These are phyloP conservation scores for Globisporangium rhizosaccharum DNA, from an alignment of 352 stramenopile species.

Conservation along the genomic window DNA sequence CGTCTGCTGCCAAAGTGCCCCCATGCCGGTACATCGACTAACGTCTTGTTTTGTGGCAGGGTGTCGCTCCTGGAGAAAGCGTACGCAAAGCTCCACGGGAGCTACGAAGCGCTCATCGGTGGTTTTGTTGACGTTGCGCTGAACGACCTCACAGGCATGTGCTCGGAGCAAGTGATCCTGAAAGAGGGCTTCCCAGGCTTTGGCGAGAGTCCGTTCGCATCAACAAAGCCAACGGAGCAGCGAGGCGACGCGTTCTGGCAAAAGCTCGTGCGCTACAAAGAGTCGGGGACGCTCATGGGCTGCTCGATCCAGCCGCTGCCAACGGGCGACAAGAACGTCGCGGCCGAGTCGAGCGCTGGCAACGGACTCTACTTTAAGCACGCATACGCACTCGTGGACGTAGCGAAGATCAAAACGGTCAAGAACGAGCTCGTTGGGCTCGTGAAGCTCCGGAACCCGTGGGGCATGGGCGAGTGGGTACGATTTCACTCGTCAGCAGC, in stretches of 20 bases:
- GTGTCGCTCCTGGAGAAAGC: constrained; percentile 89
- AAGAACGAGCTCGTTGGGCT: constrained; percentile 52
- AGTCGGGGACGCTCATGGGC: constrained; percentile 86
- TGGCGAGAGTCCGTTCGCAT: constrained; percentile 57
- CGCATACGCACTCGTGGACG: constrained; percentile 82
- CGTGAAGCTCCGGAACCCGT: constrained; percentile 86
- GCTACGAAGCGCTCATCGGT: constrained; percentile 86
- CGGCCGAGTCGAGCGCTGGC: constrained; percentile 67
- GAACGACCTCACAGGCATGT: constrained; percentile 88
- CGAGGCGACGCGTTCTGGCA: constrained; percentile 75
- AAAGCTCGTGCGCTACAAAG: constrained; percentile 70
- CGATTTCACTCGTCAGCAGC: neutral
- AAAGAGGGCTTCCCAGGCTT: constrained; percentile 75
- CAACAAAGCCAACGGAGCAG: constrained; percentile 32
- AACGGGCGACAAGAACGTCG: constrained; percentile 49
- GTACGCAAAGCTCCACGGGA: constrained; percentile 90
- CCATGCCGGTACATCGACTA: neutral
- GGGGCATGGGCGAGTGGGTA: constrained; percentile 91
- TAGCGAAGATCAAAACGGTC: constrained; percentile 56
- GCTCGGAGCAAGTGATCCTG: constrained; percentile 85
- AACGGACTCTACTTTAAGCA: constrained; percentile 86
- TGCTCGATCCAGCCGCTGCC: constrained; percentile 85
- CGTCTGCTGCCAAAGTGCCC: neutral
- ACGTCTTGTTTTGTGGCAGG: constrained; percentile 22
- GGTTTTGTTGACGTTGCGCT: constrained; percentile 88